Evolutionary conservation across 805 yeast genomes (phyloP).

Genomic region (Myxozyma geophila): DNA sequence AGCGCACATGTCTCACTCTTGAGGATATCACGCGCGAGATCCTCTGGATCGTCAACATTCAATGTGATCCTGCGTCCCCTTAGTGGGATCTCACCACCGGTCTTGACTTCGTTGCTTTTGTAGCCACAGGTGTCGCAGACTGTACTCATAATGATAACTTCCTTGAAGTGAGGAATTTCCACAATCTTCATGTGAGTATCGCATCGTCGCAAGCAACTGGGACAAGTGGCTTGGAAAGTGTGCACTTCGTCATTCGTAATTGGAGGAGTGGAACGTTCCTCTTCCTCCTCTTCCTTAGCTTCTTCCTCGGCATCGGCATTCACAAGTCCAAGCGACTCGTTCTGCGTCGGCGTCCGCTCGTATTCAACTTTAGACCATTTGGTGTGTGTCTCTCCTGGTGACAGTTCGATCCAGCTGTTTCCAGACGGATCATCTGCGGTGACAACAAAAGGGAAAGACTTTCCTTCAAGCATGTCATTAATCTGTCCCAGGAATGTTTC

Average conservation of each 20-base stretch:
- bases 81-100: conserved; percentile 95
- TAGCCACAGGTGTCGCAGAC: conserved; percentile 91
- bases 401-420: conserved; percentile 91
- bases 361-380: conserved; percentile 89
- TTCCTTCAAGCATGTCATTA: conserved; percentile 63
- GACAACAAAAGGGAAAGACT: conserved; percentile 76
- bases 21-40: conserved; percentile 89
- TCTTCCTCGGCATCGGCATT: conserved; percentile 58
- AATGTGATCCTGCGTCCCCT: conserved; percentile 77
- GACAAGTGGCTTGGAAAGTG: conserved; percentile 89
- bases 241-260: conserved; percentile 93
- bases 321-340: conserved; percentile 78
- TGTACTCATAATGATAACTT: conserved; percentile 95
- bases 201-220: conserved; percentile 80
- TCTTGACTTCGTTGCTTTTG: conserved; percentile 95
- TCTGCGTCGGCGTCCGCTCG: conserved; percentile 84
- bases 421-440: conserved; percentile 93
- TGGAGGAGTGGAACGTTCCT: conserved; percentile 38
- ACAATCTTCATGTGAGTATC: conserved; percentile 96
- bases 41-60: conserved; percentile 84
- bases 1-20: conserved; percentile 91
- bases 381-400: conserved; percentile 84
- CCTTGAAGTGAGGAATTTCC: conserved; percentile 96
- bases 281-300: conserved; percentile 39
- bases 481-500: conserved; percentile 67